Percentiles rank a stretch among this genome's conserved stretches.
Evolutionary conservation across 257 asterid genomes (phyloP).

Genomic region (Solanum bulbocastanum): DNA sequence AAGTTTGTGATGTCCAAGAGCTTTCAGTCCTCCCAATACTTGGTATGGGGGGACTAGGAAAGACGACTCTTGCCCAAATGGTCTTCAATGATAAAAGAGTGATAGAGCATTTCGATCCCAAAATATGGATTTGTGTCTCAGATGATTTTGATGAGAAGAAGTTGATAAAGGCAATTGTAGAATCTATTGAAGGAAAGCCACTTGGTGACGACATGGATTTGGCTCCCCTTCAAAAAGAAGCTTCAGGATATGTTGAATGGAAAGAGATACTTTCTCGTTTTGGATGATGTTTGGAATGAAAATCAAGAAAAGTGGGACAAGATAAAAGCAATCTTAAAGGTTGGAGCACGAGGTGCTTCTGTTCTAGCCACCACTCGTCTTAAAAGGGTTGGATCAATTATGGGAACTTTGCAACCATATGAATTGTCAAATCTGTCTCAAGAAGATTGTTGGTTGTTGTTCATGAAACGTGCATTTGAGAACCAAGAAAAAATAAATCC

Average conservation of each 20-base stretch:
- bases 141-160: too few species aligned
- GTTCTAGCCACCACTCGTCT: conserved; percentile 14
- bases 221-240: too few species aligned
- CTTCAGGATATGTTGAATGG: conserved; percentile 3
- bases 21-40: too few species aligned
- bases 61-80: too few species aligned
- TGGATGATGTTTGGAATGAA: conserved; percentile 31
- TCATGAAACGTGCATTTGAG: conserved; percentile 8
- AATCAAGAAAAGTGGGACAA: conserved; percentile 17
- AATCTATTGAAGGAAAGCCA: too few species aligned
- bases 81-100: too few species aligned
- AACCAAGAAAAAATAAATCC: background rate
- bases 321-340: background rate
- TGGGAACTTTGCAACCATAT: conserved; percentile 13
- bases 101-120: too few species aligned
- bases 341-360: conserved; percentile 12
- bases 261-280: conserved; percentile 13
- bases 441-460: conserved; percentile 15
- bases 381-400: conserved; percentile 3
- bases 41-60: too few species aligned
- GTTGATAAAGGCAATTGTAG: too few species aligned
- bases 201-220: too few species aligned
- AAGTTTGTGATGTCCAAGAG: too few species aligned
- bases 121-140: too few species aligned
- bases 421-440: background rate